These are phyloP conservation scores for Fusarium mexicanum DNA, from an alignment of 2,329 filamentous ascomycete genomes.

Conservation along the genomic window DNA sequence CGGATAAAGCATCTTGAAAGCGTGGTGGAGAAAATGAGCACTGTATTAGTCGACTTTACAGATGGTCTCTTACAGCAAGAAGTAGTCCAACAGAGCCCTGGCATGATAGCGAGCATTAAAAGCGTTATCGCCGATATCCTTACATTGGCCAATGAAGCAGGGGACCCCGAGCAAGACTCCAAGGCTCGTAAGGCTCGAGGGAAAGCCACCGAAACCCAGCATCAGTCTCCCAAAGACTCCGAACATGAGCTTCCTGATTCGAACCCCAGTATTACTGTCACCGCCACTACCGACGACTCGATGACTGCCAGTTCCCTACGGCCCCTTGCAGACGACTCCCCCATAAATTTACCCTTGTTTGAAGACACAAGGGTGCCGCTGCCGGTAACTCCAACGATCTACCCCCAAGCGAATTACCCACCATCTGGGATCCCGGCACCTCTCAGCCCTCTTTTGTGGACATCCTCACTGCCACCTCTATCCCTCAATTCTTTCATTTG, in stretches of 20 bases:
- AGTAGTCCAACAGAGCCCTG: not conserved
- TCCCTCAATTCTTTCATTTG: not conserved
- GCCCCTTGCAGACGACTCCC: not conserved
- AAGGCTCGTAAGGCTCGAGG: not conserved
- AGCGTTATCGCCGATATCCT: not conserved
- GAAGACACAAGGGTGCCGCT: not conserved
- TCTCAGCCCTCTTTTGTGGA: not conserved
- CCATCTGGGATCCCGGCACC: not conserved
- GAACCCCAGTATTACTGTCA: no score
- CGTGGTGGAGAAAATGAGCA: slow-evolving; percentile 3
- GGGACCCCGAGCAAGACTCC: not conserved
- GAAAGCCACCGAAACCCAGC: fast-evolving
- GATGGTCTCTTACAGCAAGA: not conserved
- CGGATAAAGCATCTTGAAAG: not conserved
- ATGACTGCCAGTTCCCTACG: no score
- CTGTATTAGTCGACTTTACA: not conserved
- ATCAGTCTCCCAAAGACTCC: not conserved
- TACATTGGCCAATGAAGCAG: not conserved
- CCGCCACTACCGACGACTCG: no score
- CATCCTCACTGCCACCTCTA: not conserved
- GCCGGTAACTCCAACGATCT: not conserved
- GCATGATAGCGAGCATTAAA: not conserved
- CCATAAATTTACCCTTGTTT: not conserved
- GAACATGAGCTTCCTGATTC: not conserved
- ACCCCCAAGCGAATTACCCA: not conserved